These are phyloP conservation scores for Cardamine occulta DNA, from an alignment of 345 rosid species.

Conservation along the genomic window DNA sequence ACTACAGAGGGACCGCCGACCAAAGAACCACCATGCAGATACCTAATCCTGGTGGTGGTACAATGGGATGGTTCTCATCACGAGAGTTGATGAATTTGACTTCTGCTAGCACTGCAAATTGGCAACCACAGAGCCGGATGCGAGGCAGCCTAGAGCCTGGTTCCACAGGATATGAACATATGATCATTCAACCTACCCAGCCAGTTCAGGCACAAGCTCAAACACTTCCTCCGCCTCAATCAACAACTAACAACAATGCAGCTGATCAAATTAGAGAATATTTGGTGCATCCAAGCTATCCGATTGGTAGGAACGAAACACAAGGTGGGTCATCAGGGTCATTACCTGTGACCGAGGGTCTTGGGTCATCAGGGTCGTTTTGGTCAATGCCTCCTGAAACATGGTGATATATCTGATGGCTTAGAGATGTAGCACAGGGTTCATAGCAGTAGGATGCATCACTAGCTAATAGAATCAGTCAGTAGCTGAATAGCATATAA, in stretches of 20 bases:
- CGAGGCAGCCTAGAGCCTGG: constrained; percentile 75
- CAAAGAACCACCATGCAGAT: constrained; percentile 40
- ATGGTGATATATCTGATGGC: constrained; percentile 34
- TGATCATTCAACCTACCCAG: constrained; percentile 69
- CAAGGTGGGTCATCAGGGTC: constrained; percentile 12
- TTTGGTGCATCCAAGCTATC: constrained; percentile 32
- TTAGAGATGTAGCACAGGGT: constrained; percentile 17
- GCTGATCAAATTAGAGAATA: constrained; percentile 20
- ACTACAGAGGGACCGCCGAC: constrained; percentile 36
- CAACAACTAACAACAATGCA: not conserved
- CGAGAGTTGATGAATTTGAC: constrained; percentile 42
- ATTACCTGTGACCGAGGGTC: constrained; percentile 10
- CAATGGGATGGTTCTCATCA: constrained; percentile 39
- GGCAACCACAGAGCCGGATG: constrained; percentile 65
- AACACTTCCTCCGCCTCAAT: constrained; percentile 3
- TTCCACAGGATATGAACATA: constrained; percentile 47
- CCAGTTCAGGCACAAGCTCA: constrained; percentile 47
- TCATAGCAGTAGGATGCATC: constrained; percentile 4
- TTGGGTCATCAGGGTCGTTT: not conserved
- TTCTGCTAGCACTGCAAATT: constrained; percentile 39
- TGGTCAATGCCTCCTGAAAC: constrained; percentile 38
- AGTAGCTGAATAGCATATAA: not conserved
- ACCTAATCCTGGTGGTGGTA: constrained; percentile 27
- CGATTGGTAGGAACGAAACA: not conserved
- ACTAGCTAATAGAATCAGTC: constrained; percentile 16